Conservation (phyloP, 371 early-diverging fungal genomes). For the Umbelopsis sp. region DNA sequence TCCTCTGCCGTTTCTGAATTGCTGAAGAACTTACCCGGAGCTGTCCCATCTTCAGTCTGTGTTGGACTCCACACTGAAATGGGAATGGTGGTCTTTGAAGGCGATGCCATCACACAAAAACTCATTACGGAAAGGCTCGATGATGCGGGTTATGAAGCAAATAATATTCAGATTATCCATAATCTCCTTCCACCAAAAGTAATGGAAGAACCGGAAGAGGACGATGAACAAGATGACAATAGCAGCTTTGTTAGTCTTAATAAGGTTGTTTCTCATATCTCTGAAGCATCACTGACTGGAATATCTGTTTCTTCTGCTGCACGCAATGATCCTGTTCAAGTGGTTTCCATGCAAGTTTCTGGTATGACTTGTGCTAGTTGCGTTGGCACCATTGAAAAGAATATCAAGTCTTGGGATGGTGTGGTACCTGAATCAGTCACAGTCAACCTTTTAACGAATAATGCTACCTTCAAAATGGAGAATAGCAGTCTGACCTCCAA, state of each 20-base stretch:
- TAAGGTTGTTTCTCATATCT: not conserved
- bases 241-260: not conserved
- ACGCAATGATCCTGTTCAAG: constrained; percentile 13
- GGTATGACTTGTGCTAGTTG: constrained; percentile 89
- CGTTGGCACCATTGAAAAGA: constrained; percentile 68
- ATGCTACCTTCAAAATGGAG: constrained; percentile 45
- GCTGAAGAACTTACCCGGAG: constrained; percentile 30
- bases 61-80: constrained; percentile 50
- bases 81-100: constrained; percentile 45
- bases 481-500: constrained; percentile 34
- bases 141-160: constrained; percentile 41
- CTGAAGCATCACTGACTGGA: not conserved
- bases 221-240: not conserved
- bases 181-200: constrained; percentile 43
- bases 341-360: constrained; percentile 48
- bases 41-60: constrained; percentile 36
- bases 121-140: constrained; percentile 34
- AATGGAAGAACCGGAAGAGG: constrained; percentile 15
- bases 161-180: constrained; percentile 50
- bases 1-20: constrained; percentile 40
- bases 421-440: constrained; percentile 49
- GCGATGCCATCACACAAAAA: constrained; percentile 27
- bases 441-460: constrained; percentile 48
- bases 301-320: not conserved
- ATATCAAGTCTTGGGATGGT: constrained; percentile 55